Conservation (phyloP, 305 asterid genomes). For the Fraxinus ornus region DNA sequence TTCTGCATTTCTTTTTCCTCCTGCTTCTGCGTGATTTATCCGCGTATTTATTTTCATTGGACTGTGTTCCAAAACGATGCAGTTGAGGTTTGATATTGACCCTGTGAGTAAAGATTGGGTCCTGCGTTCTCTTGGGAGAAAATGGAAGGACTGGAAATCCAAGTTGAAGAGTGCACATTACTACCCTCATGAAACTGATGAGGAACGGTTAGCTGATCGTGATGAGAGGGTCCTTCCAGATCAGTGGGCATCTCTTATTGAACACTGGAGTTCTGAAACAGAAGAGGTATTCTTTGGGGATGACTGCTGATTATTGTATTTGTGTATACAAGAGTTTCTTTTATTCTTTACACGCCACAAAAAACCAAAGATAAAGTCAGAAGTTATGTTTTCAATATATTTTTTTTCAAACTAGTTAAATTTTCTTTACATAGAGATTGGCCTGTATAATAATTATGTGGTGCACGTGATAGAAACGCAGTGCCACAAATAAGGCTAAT, state of each 20-base stretch:
- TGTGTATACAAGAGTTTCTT: not conserved
- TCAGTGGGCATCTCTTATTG: conserved; percentile 44
- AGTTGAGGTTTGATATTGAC: conserved; percentile 37
- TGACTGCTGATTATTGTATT: conserved; percentile 1
- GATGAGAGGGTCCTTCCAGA: conserved; percentile 50
- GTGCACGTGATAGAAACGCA: conserved; percentile 26
- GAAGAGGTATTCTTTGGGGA: conserved; percentile 29
- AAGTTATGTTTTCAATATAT: not conserved
- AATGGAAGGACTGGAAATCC: conserved; percentile 40
- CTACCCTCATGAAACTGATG: conserved; percentile 36
- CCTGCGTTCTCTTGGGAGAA: conserved; percentile 32
- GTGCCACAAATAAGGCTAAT: conserved; percentile 40
- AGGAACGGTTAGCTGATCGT: conserved; percentile 43
- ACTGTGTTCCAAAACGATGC: conserved; percentile 15
- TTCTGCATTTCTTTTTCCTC: not conserved
- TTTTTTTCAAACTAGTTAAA: not conserved
- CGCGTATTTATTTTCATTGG: not conserved
- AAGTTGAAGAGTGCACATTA: conserved; percentile 33
- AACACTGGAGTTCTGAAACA: conserved; percentile 38
- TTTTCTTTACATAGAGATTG: not conserved
- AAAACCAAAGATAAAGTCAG: not conserved
- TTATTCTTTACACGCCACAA: not conserved
- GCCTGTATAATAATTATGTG: not conserved
- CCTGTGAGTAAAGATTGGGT: conserved; percentile 35
- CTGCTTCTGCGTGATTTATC: not conserved